Base-by-base conservation (phyloP, 2,329 filamentous ascomycete genomes). In the Exophiala bonariae region DNA sequence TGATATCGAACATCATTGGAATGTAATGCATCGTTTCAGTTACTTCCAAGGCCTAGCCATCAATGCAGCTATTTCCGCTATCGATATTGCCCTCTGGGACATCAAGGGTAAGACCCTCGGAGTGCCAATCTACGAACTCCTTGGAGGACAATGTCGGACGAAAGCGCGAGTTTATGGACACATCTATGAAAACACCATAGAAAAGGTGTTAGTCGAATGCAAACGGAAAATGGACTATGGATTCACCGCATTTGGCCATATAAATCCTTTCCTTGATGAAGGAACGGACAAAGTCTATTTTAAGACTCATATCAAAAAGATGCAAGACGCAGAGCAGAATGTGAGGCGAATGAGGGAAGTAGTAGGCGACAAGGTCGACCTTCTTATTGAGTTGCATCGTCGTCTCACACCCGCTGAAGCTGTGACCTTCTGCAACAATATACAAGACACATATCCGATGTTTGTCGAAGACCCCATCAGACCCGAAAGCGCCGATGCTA, bases 21-120 rank as follows among this genome's bases (percentile, higher is more conserved):
- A 79, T 79, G 22, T 89, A 82, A 79, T 77, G 86, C 35, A 72
- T 78, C 35, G 79, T 79, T 1, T 91, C 89, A 46, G 41, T 65
- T 90, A 90, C 65, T 76, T 87, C 19, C 86, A 86, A 2, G 87
- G 86, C 0, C 83, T 86, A 0, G 85, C 90, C 8, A 83, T 90
- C 54, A 89, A 90, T 85, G 86, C 82, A 55, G 87, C 86, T 1
- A 68, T 90, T 11, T 80, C 85, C 0, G 87, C 86, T 3, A 81
- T 91, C 41, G 87, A 90, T 59, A 90, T 90, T 62, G 86, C 86
- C 0, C 69, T 90, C 0, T 90, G 86, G 86, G 86, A 90, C 66
- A 70, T 89, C 14, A 89, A 89, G 67, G 80, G 80, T 22, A 44
- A 38, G 32, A 77, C 74, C 50, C 67, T 84, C 2, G 76, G 78